Conservation (phyloP, 352 stramenopile species). For the Phytophthora parvispora region DNA sequence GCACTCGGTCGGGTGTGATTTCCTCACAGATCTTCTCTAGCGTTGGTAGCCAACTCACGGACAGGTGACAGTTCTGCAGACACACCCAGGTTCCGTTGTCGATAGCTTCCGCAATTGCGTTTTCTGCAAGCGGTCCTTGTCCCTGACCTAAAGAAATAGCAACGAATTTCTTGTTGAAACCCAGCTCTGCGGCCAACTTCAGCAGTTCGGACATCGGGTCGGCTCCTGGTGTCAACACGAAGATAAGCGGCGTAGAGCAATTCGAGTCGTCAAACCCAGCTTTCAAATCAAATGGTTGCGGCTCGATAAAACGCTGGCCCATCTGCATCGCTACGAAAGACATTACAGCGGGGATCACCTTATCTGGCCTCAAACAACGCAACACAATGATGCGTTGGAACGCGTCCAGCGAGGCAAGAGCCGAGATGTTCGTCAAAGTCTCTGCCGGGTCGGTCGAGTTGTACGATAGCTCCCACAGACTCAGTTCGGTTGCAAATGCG, state of each 20-base stretch:
- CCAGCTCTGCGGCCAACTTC: constrained; percentile 92
- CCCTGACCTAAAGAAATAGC: constrained; percentile 96
- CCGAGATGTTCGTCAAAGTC: constrained; percentile 62
- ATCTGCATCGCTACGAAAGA: constrained; percentile 92
- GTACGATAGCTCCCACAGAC: constrained; percentile 81
- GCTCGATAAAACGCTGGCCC: constrained; percentile 95
- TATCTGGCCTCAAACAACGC: constrained; percentile 94
- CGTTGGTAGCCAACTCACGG: constrained; percentile 95
- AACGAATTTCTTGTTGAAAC: constrained; percentile 94
- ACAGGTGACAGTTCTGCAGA: constrained; percentile 97
- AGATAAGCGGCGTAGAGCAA: constrained; percentile 96
- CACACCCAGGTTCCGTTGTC: constrained; percentile 96
- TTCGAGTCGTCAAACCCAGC: constrained; percentile 94
- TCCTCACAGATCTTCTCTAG: constrained; percentile 96
- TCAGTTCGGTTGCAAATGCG: constrained; percentile 60
- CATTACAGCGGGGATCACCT: constrained; percentile 93
- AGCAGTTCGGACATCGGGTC: constrained; percentile 97
- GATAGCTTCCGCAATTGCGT: constrained; percentile 94
- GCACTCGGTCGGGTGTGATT: constrained; percentile 92
- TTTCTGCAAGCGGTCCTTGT: constrained; percentile 93
- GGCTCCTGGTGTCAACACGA: constrained; percentile 95
- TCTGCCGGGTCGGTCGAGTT: constrained; percentile 89
- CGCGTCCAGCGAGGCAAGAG: constrained; percentile 67
- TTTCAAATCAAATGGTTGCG: constrained; percentile 94
- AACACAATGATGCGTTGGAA: constrained; percentile 95